These are phyloP conservation scores for Myxozyma lipomycoides DNA, from an alignment of 805 yeast genomes.

Conservation along the genomic window DNA sequence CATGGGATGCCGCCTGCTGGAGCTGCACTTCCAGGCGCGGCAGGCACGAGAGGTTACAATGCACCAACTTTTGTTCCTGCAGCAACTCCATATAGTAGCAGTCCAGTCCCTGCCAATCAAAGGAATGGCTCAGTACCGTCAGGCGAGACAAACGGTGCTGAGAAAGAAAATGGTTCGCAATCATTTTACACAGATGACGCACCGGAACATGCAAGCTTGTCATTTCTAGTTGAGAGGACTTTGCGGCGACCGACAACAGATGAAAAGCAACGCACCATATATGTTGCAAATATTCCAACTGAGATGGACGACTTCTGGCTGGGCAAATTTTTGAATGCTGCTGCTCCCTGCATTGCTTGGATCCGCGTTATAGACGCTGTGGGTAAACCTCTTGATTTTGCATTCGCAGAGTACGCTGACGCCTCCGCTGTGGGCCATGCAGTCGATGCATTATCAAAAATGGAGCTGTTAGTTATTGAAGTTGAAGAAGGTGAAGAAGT, in stretches of 20 bases:
- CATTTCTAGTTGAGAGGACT: conserved; percentile 14
- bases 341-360: conserved; percentile 20
- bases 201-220: background rate
- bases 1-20: background rate
- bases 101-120: background rate
- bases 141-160: background rate
- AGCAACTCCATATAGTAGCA: background rate
- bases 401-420: conserved; percentile 26
- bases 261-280: conserved; percentile 19
- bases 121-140: background rate
- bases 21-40: background rate
- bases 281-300: conserved; percentile 18
- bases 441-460: conserved; percentile 6
- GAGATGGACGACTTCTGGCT: conserved; percentile 29
- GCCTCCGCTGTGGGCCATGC: conserved; percentile 11
- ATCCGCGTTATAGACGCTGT: conserved; percentile 15
- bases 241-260: conserved; percentile 20
- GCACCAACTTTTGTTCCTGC: conserved; percentile 5
- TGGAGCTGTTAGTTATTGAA: conserved; percentile 14
- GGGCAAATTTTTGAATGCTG: conserved; percentile 10
- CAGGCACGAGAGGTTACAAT: background rate
- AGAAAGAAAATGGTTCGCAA: too few species aligned
- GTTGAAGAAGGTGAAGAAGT: conserved; percentile 19
- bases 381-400: conserved; percentile 16
- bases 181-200: background rate